Conservation (phyloP, 495 filamentous ascomycete species). For the Pseudomonodictys pantanalensis region DNA sequence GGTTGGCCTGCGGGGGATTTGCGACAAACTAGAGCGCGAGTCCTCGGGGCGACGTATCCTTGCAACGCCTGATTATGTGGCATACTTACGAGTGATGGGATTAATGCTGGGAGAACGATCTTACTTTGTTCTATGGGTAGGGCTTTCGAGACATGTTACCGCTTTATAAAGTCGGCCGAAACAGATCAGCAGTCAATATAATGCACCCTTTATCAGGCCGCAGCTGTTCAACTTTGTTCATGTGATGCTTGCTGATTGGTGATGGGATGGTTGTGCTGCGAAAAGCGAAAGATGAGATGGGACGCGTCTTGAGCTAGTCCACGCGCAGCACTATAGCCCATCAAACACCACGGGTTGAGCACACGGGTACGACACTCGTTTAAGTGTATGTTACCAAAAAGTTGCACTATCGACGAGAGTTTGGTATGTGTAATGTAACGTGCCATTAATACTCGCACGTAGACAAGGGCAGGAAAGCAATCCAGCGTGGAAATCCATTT, state of each 20-base stretch:
- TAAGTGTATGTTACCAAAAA: too few species aligned
- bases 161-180: neutral
- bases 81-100: neutral
- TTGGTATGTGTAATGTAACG: too few species aligned
- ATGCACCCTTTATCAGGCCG: slow-evolving; percentile 1
- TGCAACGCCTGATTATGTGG: neutral
- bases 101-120: neutral
- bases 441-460: too few species aligned
- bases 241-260: neutral
- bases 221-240: neutral
- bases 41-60: neutral
- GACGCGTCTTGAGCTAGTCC: neutral
- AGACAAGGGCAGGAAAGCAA: too few species aligned
- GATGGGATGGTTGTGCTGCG: neutral
- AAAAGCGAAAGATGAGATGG: neutral
- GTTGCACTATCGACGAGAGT: too few species aligned
- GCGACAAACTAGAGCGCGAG: neutral
- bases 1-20: neutral
- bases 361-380: too few species aligned
- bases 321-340: too few species aligned
- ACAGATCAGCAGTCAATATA: neutral
- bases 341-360: too few species aligned
- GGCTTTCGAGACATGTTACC: slow-evolving; percentile 6
- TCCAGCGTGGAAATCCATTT: too few species aligned
- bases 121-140: neutral